phyloP scores from a whole-genome alignment of 2,329 filamentous ascomycete species.

The Grosmannia huntii region DNA sequence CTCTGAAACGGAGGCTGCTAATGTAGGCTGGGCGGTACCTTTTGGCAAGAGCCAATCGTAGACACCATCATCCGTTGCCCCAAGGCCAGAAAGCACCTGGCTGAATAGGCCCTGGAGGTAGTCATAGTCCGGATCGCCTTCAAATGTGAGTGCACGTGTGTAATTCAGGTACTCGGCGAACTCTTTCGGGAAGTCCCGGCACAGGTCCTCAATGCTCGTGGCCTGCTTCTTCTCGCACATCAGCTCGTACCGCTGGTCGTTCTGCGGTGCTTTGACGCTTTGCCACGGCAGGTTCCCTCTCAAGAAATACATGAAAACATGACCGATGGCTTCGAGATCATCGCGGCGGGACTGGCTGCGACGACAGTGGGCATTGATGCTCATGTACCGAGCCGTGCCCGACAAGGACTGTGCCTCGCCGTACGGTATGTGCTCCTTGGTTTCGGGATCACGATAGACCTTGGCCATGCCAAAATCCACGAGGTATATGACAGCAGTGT shows the following conservation, averaged over 20 bases:
- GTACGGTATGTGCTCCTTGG: constrained; percentile 96
- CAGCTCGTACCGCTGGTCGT: constrained; percentile 98
- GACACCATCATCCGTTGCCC: constrained; percentile 88
- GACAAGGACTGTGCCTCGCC: constrained; percentile 92
- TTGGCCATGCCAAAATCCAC: constrained; percentile 99
- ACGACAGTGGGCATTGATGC: constrained; percentile 96
- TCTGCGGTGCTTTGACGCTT: constrained; percentile 56
- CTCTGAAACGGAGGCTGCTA: not conserved
- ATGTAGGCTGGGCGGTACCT: not conserved
- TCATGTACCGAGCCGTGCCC: constrained; percentile 96
- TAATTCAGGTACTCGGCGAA: constrained; percentile 96
- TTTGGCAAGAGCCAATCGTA: constrained; percentile 97
- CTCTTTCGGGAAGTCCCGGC: constrained; percentile 88
- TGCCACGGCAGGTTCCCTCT: constrained; percentile 59
- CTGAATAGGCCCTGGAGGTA: constrained; percentile 93
- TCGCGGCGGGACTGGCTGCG: constrained; percentile 92
- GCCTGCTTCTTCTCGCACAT: constrained; percentile 99
- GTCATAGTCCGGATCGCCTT: constrained; percentile 96
- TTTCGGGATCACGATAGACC: constrained; percentile 95
- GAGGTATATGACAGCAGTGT: constrained; percentile 89
- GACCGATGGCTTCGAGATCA: constrained; percentile 80
- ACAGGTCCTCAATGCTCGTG: constrained; percentile 89
- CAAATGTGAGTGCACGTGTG: constrained; percentile 91
- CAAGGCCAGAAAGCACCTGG: constrained; percentile 81
- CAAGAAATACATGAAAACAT: constrained; percentile 64